Evolutionary conservation across 129 eudicot genomes (phyloP), one percentile per base, ranked within the genome.

Genomic region (Cynara cardunculus): DNA sequence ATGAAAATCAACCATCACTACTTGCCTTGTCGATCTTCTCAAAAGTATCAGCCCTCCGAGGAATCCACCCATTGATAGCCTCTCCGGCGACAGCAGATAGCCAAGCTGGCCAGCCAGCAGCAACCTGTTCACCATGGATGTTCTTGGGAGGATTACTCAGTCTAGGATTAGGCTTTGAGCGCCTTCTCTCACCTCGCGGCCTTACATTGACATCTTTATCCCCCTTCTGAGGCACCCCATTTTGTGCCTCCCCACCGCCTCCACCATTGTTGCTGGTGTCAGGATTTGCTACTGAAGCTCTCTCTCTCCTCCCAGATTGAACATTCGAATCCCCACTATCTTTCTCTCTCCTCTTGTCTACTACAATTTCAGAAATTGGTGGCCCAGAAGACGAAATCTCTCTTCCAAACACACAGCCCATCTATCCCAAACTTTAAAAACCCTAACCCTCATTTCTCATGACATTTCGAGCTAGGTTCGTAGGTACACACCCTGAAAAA

Each of bases 91-190:
- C 94, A 37, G 92, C 93, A 5, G 97, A 85, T 0, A 94, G 85
- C 99, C 99, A 94, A 4, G 96, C 79, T 0, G 98, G 98, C 98
- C 98, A 94, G 18, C 97, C 98, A 13, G 97, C 98, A 53, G 98
- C 92, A 46, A 92, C 97, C 83, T 90, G 97, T 84, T 94, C 99
- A 37, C 94, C 99, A 70, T 83, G 89, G 22, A 80, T 76, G 72
- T 86, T 81, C 85, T 85, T 92, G 22, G 82, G 84, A 5, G 85
- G 87, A 85, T 85, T 92, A 68, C 97, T 86, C 74, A 79, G 71
- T 81, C 94, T 88, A 18, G 97, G 94, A 35, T 89, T 85, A 0
- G 89, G 84, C 80, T 83, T 89, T 3, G 82, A 73, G 16, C 88
- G 79, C 81, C 86, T 89, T 77, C 87, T 89, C 78, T 75, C 84